Evolutionary conservation across 164 flowering plant genomes (phyloP).

Genomic region (Echeveria elegans): DNA sequence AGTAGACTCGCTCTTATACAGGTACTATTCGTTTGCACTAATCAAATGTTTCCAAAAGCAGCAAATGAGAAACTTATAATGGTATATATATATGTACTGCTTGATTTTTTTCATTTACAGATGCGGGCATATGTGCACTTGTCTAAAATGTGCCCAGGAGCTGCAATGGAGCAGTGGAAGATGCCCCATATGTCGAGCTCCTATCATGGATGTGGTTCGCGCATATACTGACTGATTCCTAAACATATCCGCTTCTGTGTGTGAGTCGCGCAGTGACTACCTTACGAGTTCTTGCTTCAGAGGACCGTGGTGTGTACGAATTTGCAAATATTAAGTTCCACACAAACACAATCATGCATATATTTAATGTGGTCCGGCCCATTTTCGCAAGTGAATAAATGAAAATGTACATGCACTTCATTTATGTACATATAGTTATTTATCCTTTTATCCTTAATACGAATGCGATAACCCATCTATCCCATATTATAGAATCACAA

Average conservation of each 20-base stretch:
- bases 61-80: too few relatives aligned
- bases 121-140: slow-evolving; percentile 99
- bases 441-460: too few relatives aligned
- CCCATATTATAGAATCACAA: too few relatives aligned
- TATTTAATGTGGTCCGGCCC: too few relatives aligned
- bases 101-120: slow-evolving; percentile 23
- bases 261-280: neutral
- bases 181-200: slow-evolving; percentile 77
- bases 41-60: neutral
- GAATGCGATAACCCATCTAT: too few relatives aligned
- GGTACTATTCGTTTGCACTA: too few relatives aligned
- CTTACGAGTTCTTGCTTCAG: slow-evolving; percentile 4
- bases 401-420: too few relatives aligned
- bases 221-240: slow-evolving; percentile 27
- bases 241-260: neutral
- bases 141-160: slow-evolving; percentile 76
- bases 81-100: too few relatives aligned
- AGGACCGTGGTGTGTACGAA: slow-evolving; percentile 1
- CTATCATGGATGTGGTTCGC: slow-evolving; percentile 71
- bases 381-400: too few relatives aligned
- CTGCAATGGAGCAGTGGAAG: slow-evolving; percentile 65
- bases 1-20: slow-evolving; percentile 74
- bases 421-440: too few relatives aligned
- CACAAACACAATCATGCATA: neutral
- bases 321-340: neutral